Conservation (phyloP, 176 grass and related monocot genomes). For the Oryza glumipatula region DNA sequence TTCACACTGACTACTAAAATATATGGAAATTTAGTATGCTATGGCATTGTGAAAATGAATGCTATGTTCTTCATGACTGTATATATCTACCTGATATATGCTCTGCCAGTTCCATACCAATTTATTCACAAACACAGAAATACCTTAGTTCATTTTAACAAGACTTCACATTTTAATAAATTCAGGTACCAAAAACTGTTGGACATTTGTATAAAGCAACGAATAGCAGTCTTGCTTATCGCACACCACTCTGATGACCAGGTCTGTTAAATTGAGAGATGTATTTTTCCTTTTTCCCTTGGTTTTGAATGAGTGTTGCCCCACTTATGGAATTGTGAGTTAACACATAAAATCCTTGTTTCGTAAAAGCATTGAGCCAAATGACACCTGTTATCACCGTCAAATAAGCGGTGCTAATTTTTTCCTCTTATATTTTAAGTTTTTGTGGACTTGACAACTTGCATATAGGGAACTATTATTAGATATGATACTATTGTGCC, state of each 20-base stretch:
- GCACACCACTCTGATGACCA: conserved; percentile 97
- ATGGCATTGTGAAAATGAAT: neutral
- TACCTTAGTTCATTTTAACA: conserved; percentile 18
- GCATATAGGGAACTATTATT: neutral
- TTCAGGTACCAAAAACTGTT: conserved; percentile 85
- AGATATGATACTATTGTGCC: conserved; percentile 20
- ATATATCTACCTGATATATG: conserved; percentile 12
- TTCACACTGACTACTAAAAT: neutral
- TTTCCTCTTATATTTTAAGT: neutral
- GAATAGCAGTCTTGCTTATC: conserved; percentile 76
- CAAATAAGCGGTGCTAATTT: neutral
- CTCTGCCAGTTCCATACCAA: conserved; percentile 7
- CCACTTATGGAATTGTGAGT: neutral
- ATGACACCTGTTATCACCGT: neutral
- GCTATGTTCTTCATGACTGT: neutral
- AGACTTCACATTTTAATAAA: conserved; percentile 32
- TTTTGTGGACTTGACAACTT: neutral
- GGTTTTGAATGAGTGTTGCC: conserved; percentile 12
- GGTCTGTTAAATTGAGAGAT: conserved; percentile 49
- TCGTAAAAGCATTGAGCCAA: neutral
- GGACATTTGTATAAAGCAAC: conserved; percentile 82
- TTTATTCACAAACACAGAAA: conserved; percentile 31
- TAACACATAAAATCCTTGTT: conserved; percentile 14
- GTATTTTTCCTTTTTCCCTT: conserved; percentile 19
- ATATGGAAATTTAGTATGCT: neutral